phyloP scores from a whole-genome alignment of 2,329 filamentous ascomycete species.

The Neopestalotiopsis sp. region DNA sequence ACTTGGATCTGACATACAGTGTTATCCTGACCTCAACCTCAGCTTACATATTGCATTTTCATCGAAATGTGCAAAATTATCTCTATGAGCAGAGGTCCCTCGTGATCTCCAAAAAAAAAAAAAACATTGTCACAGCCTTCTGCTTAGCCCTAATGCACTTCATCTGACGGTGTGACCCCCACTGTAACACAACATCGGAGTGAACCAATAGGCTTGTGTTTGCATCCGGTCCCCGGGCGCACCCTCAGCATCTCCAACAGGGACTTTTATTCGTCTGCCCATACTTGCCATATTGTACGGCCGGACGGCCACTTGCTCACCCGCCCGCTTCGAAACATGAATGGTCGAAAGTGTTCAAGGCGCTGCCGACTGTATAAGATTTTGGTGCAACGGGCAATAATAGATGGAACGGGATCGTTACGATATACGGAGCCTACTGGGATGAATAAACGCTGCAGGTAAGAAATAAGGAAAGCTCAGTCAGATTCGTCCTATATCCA shows the following conservation, averaged over 20 bases:
- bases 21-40: not conserved
- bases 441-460: too few species aligned
- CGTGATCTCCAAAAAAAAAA: not conserved
- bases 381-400: not conserved
- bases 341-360: not conserved
- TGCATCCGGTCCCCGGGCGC: not conserved
- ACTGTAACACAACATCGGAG: not conserved
- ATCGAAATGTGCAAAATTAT: not conserved
- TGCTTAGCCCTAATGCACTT: conserved; percentile 1
- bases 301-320: not conserved
- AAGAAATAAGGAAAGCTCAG: too few species aligned
- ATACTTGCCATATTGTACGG: not conserved
- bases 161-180: not conserved
- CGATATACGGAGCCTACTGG: too few species aligned
- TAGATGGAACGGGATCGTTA: not conserved
- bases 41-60: not conserved
- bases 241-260: not conserved
- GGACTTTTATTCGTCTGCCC: not conserved
- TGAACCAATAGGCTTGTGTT: not conserved
- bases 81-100: not conserved
- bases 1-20: not conserved
- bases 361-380: not conserved
- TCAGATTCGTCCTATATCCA: too few species aligned
- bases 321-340: not conserved
- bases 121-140: not conserved